Base-by-base conservation (phyloP, 31 red algal genomes). In the Porphyra umbilicalis region DNA sequence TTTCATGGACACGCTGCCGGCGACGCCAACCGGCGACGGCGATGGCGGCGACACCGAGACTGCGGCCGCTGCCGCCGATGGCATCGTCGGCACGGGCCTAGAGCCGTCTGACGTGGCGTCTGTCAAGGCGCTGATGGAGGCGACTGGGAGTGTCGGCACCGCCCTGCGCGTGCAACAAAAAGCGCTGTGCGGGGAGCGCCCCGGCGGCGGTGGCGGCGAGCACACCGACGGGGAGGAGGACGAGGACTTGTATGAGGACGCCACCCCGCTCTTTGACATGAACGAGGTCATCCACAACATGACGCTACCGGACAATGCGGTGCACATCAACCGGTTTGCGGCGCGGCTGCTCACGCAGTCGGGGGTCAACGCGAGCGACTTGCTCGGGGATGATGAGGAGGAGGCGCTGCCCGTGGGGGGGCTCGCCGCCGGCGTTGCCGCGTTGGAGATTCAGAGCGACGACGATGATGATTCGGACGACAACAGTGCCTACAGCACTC, bases 321-420 rank as follows among this genome's bases (percentile, higher is more conserved):
- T 71, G 57, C 57, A 71, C 57, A 71, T 71, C 57, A n/a, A 71
- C 57, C 57, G 57, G 57, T 71, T 71, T n/a, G 57, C 57, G 57
- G 57, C 57, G 25, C 57, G 57, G 0, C 57, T 71, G 25, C 25
- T 71, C 25, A n/a, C 57, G 4, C 57, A 71, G 20, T 71, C 57
- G 20, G 57, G 57, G 57, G 57, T 71, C 4, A 71, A 71, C 25
- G 57, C 57, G 57, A n/a, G 25, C 25, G 57, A 71, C 57, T 29
- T 71, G 57, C 20, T 71, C 25, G 57, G 11, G 4, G 57, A 71
- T 18, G 57, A 71, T 8, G 57, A 71, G 57, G 57, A 71, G 57
- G 57, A 71, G 57, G 57, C 57, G 3, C 25, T 29, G 25, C 57
- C 57, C 25, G 57, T 71, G 13, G 57, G 57, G 57, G 57, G 57